Percentiles rank a stretch among this genome's conserved stretches.
These are phyloP conservation scores for Cornus kousa DNA, from an alignment of 148 eudicot genomes.

Conservation along the genomic window DNA sequence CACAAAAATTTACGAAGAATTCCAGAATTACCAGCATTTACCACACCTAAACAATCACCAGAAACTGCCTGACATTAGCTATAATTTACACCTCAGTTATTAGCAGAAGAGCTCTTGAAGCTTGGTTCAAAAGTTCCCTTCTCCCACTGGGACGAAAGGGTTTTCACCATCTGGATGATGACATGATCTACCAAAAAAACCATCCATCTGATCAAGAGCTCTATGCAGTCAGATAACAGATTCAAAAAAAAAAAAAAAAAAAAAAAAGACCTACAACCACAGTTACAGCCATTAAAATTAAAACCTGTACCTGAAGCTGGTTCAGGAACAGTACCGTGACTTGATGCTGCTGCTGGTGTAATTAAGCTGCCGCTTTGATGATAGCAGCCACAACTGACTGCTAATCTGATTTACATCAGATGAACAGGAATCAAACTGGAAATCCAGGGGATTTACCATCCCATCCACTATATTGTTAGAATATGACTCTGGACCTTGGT, in stretches of 20 bases:
- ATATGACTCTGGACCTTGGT: background rate
- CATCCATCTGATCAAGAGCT: slow-evolving; percentile 67
- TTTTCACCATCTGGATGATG: slow-evolving; percentile 43
- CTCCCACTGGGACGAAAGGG: slow-evolving; percentile 47
- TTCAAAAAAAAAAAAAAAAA: slow-evolving; percentile 4
- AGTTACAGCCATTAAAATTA: slow-evolving; percentile 11
- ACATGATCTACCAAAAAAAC: slow-evolving; percentile 31
- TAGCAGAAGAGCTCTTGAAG: no score
- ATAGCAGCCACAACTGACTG: no score
- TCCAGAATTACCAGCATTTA: slow-evolving; percentile 29
- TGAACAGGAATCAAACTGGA: slow-evolving; percentile 20
- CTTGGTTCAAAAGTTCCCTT: no score
- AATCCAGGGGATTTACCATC: slow-evolving; percentile 20
- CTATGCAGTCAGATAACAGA: slow-evolving; percentile 19
- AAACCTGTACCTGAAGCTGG: slow-evolving; percentile 54
- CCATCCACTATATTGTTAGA: slow-evolving; percentile 17
- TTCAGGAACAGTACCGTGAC: slow-evolving; percentile 22
- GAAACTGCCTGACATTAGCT: slow-evolving; percentile 46
- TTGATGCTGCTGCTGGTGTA: slow-evolving; percentile 26
- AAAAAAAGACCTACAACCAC: background rate
- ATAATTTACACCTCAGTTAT: slow-evolving; percentile 16
- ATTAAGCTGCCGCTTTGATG: no score
- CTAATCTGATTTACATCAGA: slow-evolving; percentile 14
- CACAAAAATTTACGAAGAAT: slow-evolving; percentile 34
- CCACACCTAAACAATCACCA: slow-evolving; percentile 75